Evolutionary conservation across 441 rosid species (phyloP), one percentile per base, ranked within the genome.

Genomic region (Breynia disticha): DNA sequence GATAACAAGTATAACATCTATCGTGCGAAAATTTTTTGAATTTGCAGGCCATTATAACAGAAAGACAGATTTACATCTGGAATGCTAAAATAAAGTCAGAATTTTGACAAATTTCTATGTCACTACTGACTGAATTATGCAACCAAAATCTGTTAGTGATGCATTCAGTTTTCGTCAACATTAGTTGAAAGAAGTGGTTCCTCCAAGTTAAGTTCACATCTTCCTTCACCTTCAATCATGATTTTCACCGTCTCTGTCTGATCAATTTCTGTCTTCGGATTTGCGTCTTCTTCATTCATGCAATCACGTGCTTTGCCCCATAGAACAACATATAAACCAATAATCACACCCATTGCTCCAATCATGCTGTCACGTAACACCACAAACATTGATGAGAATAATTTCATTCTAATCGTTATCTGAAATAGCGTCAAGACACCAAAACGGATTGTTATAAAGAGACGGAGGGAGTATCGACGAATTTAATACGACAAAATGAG

Each of bases 221-320:
- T 39, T 16, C 42, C 65, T 51, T 59, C 64, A 16, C 47, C 67
- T 2, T 44, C 24, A 22, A 20, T 22, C 10, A 56, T 22, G 19
- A 55, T 48, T 19, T 64, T 57, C 7, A 24, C 24, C 0, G 11
- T 22, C 43, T 38, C 63, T 19, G 45, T 53, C n/a, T 66, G 41
- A 46, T 67, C 73, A 19, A 63, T 19, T 32, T 57, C 61, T 37
- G 54, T 7, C 64, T 75, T 67, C 8, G 66, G 51, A 43, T 67
- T 61, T 19, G 35, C 44, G 3, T 55, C 57, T 38, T 65, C 60
- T 11, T 44, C 61, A 42, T 24, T 63, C 46, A 10, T 57, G 2
- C 46, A 19, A 45, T 81, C 93, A 46, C 70, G 50, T 19, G 87
- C 79, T 65, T 83, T 86, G 19, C 93, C 88, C 93, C 97, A 86